Conservation (phyloP, 163 green algal species). For the Picocystis sp. region DNA sequence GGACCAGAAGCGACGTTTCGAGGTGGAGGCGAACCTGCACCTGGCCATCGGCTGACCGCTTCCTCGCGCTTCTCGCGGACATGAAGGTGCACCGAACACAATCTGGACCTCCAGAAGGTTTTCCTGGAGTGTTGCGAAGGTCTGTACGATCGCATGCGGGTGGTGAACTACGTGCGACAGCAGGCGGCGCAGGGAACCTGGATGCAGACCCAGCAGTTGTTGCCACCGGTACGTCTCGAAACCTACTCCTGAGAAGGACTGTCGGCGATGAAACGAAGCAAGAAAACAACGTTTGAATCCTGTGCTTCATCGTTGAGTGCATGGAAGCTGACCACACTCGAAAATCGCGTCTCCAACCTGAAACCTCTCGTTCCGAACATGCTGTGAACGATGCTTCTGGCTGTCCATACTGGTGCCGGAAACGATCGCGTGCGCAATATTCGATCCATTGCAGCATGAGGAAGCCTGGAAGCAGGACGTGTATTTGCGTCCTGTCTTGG, state of each 20-base stretch:
- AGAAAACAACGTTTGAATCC: no score
- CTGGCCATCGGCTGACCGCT: no score
- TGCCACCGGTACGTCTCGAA: background rate
- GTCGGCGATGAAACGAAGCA: background rate
- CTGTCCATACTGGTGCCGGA: background rate
- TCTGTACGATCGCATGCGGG: constrained; percentile 5
- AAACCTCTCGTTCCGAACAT: background rate
- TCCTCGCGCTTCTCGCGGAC: no score
- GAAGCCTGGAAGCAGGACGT: background rate
- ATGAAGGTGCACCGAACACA: no score
- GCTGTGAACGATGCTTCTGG: background rate
- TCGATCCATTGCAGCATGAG: background rate
- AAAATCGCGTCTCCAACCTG: background rate
- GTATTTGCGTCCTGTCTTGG: constrained; percentile 2
- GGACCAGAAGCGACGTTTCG: no score
- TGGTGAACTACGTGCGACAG: background rate
- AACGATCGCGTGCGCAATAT: background rate
- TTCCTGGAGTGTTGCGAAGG: background rate
- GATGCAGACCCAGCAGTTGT: background rate
- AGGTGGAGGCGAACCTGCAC: no score
- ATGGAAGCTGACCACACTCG: background rate
- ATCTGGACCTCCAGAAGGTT: background rate
- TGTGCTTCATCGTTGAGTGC: no score
- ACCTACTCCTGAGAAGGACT: background rate
- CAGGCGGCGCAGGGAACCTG: background rate